A percentile compares a stretch with the other conserved stretches of the same genome.
These are phyloP conservation scores for Dactylellina drechsleri DNA, from an alignment of 2,329 filamentous ascomycete species.

Conservation along the genomic window DNA sequence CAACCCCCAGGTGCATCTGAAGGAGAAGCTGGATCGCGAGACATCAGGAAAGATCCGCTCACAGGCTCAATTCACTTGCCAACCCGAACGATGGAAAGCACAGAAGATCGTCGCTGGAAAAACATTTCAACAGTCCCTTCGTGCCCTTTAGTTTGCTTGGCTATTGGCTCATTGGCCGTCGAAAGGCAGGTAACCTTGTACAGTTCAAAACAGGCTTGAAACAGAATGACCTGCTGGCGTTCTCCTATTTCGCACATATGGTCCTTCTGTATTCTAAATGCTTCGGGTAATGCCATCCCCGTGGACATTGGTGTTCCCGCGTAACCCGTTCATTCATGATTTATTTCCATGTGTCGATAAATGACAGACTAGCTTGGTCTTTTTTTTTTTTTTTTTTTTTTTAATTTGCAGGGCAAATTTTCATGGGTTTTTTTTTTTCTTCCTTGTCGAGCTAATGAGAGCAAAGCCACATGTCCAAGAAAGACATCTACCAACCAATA, in stretches of 20 bases:
- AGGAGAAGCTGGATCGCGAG: constrained; percentile 38
- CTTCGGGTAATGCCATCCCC: constrained; percentile 35
- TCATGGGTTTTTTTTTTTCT: neutral
- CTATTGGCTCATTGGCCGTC: constrained; percentile 36
- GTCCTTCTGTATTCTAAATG: constrained; percentile 23
- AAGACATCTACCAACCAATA: constrained; percentile 35
- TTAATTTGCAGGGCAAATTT: constrained; percentile 15
- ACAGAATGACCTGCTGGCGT: constrained; percentile 46
- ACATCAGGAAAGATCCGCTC: constrained; percentile 19
- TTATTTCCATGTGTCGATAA: neutral
- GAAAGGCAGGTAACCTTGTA: constrained; percentile 45
- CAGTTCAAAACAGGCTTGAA: constrained; percentile 53
- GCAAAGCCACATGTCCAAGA: constrained; percentile 43
- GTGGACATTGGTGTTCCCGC: constrained; percentile 3
- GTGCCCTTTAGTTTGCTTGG: constrained; percentile 38
- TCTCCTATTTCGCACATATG: constrained; percentile 52
- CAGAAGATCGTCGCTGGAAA: constrained; percentile 42
- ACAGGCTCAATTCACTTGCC: constrained; percentile 35
- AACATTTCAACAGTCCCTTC: constrained; percentile 3
- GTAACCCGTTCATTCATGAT: constrained; percentile 9
- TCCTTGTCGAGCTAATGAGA: neutral
- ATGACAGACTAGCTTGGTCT: neutral
- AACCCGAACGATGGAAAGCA: constrained; percentile 24
- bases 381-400: constrained; percentile 18
- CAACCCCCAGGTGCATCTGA: neutral